Evolutionary conservation across 345 rosid genomes (phyloP).

Genomic region (Hevea brasiliensis): DNA sequence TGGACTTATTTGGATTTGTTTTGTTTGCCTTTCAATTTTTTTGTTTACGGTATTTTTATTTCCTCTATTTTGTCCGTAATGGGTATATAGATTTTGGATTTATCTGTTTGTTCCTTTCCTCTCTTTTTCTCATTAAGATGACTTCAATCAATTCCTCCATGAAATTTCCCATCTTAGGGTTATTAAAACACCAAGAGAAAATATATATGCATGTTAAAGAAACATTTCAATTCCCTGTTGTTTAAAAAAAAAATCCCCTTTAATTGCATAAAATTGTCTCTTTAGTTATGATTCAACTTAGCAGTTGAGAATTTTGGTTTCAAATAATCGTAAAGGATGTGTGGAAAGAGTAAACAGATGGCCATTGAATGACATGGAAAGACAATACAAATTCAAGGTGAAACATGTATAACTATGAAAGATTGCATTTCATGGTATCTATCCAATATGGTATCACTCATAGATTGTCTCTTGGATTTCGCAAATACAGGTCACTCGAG

Average conservation of each 20-base stretch:
- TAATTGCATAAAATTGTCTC: too few species aligned
- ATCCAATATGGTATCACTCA: conserved; percentile 96
- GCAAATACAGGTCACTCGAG: too few species aligned
- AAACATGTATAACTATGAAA: conserved; percentile 95
- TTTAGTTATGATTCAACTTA: too few species aligned
- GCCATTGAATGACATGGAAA: conserved; percentile 95
- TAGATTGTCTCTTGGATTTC: too few species aligned
- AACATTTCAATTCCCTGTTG: not conserved
- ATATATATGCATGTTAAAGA: not conserved
- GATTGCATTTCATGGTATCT: conserved; percentile 88
- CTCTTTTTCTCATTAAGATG: not conserved
- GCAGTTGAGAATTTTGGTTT: not conserved
- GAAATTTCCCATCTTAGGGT: too few species aligned
- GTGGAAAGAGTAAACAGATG: conserved; percentile 93
- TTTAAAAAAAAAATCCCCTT: not conserved
- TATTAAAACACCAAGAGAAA: not conserved
- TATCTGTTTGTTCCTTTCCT: too few species aligned
- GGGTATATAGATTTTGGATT: not conserved
- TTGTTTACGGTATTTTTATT: not conserved
- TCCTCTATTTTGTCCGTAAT: not conserved
- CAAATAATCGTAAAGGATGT: conserved; percentile 93
- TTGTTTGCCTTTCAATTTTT: not conserved
- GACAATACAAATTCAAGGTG: conserved; percentile 91
- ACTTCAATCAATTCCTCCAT: not conserved
- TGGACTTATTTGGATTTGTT: not conserved